Evolutionary conservation across 192 early-diverging fungal genomes (phyloP).

Genomic region (Mortierella alpina): DNA sequence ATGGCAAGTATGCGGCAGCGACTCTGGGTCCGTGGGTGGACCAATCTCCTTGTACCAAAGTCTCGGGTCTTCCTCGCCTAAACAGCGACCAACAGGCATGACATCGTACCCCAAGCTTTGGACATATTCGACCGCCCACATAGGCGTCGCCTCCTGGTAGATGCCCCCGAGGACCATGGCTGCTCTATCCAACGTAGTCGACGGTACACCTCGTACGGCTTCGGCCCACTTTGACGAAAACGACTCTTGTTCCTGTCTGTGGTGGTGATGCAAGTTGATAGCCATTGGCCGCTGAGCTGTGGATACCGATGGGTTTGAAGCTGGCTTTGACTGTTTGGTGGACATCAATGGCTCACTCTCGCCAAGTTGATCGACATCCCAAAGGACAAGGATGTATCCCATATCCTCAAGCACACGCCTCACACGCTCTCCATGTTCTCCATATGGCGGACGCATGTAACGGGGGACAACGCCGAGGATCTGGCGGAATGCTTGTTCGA

Average conservation of each 20-base stretch:
- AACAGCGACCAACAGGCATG: slow-evolving; percentile 36
- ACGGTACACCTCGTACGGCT: slow-evolving; percentile 33
- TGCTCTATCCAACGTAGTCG: slow-evolving; percentile 16
- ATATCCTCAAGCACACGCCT: slow-evolving; percentile 12
- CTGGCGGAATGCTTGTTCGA: slow-evolving; percentile 62
- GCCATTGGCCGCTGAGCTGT: slow-evolving; percentile 3
- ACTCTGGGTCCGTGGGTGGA: slow-evolving; percentile 2
- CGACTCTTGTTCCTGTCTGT: not conserved
- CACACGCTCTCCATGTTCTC: slow-evolving; percentile 18
- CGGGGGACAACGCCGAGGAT: slow-evolving; percentile 64
- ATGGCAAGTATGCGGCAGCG: slow-evolving; percentile 11
- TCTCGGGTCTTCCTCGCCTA: slow-evolving; percentile 38
- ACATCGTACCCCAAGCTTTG: slow-evolving; percentile 33
- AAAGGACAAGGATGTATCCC: slow-evolving; percentile 44
- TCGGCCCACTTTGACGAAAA: slow-evolving; percentile 38
- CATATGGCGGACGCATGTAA: slow-evolving; percentile 74
- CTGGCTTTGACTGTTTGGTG: not conserved
- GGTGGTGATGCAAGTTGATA: not conserved
- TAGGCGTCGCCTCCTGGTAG: slow-evolving; percentile 44
- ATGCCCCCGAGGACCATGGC: slow-evolving; percentile 38
- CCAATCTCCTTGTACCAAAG: slow-evolving; percentile 48
- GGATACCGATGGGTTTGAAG: not conserved
- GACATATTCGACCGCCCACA: slow-evolving; percentile 46
- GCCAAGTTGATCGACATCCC: slow-evolving; percentile 49
- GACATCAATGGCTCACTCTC: not conserved